Percentiles rank a stretch among this genome's conserved stretches.
Conservation (phyloP, 768 basidiomycete species). For the Mycena vitilis region DNA sequence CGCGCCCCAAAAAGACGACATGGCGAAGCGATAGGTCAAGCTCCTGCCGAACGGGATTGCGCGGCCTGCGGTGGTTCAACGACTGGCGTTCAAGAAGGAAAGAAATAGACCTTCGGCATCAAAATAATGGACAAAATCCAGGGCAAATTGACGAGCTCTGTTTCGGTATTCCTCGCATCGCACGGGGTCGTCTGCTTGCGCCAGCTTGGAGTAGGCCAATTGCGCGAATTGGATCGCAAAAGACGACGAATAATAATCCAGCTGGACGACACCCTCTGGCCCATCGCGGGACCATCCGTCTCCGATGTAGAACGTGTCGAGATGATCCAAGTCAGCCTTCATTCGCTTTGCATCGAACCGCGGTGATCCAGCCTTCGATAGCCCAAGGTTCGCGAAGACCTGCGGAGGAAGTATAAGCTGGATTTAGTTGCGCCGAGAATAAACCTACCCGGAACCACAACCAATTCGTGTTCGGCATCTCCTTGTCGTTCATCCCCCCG, state of each 20-base stretch:
- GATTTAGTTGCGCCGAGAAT: slow-evolving; percentile 6
- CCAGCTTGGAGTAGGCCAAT: slow-evolving; percentile 76
- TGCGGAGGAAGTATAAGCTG: slow-evolving; percentile 39
- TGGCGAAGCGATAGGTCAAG: slow-evolving; percentile 83
- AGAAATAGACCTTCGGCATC: slow-evolving; percentile 67
- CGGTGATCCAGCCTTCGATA: slow-evolving; percentile 69
- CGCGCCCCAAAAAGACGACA: slow-evolving; percentile 84
- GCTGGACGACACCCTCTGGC: slow-evolving; percentile 80
- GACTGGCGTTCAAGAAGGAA: not conserved
- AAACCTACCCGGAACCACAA: slow-evolving; percentile 78
- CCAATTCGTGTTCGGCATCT: slow-evolving; percentile 89
- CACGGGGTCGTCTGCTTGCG: slow-evolving; percentile 69
- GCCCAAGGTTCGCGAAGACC: slow-evolving; percentile 82
- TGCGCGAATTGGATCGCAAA: slow-evolving; percentile 85
- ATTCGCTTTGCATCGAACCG: slow-evolving; percentile 69
- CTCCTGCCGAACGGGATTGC: slow-evolving; percentile 82
- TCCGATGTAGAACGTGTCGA: slow-evolving; percentile 83
- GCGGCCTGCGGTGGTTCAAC: slow-evolving; percentile 57
- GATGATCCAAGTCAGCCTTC: slow-evolving; percentile 79
- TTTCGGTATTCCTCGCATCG: slow-evolving; percentile 74
- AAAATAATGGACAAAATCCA: slow-evolving; percentile 82
- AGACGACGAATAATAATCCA: slow-evolving; percentile 84
- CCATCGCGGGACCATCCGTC: slow-evolving; percentile 84
- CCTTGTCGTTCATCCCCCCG: slow-evolving; percentile 82
- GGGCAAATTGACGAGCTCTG: slow-evolving; percentile 70